Evolutionary conservation across 495 filamentous ascomycete species (phyloP).

Genomic region (Penicillium parvum): DNA sequence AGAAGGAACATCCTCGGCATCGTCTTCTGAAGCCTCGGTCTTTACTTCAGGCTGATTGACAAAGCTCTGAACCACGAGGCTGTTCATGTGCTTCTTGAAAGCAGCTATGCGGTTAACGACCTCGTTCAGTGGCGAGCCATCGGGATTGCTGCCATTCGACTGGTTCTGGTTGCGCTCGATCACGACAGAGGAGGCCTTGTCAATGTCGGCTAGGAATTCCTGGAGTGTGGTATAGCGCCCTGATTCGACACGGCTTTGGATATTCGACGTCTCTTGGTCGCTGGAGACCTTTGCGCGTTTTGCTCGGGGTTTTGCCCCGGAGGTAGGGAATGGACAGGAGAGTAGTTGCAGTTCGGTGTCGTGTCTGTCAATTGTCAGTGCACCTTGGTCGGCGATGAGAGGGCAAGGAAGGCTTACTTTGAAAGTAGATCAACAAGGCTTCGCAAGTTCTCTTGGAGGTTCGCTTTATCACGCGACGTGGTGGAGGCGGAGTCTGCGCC

Average conservation of each 20-base stretch:
- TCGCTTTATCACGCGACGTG: slow-evolving; percentile 29
- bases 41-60: slow-evolving; percentile 37
- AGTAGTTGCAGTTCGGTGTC: slow-evolving; percentile 43
- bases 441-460: slow-evolving; percentile 39
- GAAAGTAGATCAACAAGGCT: slow-evolving; percentile 37
- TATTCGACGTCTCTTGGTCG: slow-evolving; percentile 34
- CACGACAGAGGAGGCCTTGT: slow-evolving; percentile 42
- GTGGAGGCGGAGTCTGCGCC: slow-evolving; percentile 24
- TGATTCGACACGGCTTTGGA: slow-evolving; percentile 38
- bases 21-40: slow-evolving; percentile 37
- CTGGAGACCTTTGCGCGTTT: slow-evolving; percentile 48
- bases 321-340: slow-evolving; percentile 37
- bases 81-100: slow-evolving; percentile 48
- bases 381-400: not conserved
- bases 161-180: slow-evolving; percentile 43
- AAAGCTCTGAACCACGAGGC: slow-evolving; percentile 40
- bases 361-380: slow-evolving; percentile 31
- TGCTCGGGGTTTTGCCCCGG: slow-evolving; percentile 40
- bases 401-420: slow-evolving; percentile 24
- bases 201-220: slow-evolving; percentile 48
- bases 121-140: slow-evolving; percentile 35
- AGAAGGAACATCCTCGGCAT: slow-evolving; percentile 27
- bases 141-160: slow-evolving; percentile 24
- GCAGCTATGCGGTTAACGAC: slow-evolving; percentile 41
- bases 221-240: slow-evolving; percentile 43